A percentile compares a stretch with the other conserved stretches of the same genome.
Evolutionary conservation across 1,284 basidiomycete genomes (phyloP).

Genomic region (Singerocomus inundabilis): DNA sequence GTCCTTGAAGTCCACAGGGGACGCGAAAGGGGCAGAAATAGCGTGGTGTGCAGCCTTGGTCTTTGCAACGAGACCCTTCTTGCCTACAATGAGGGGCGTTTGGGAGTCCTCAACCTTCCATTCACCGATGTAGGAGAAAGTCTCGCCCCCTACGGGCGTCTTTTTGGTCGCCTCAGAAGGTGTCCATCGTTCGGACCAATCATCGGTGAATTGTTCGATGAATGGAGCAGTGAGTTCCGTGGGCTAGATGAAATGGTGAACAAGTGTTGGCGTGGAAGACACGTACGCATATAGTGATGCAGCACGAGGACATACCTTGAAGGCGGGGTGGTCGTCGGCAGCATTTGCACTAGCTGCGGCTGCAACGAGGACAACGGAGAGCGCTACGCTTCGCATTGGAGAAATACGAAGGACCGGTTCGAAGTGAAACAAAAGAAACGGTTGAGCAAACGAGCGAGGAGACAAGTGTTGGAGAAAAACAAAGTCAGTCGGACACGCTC

Average conservation of each 20-base stretch:
- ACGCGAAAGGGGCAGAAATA: constrained; percentile 88
- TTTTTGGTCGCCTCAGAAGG: constrained; percentile 97
- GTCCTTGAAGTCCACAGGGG: constrained; percentile 78
- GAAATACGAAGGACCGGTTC: constrained; percentile 62
- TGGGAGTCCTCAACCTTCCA: constrained; percentile 94
- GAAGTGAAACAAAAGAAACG: constrained; percentile 32
- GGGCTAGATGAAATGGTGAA: constrained; percentile 47
- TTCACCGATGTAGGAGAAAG: constrained; percentile 94
- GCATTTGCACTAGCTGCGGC: constrained; percentile 61
- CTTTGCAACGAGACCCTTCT: constrained; percentile 90
- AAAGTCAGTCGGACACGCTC: constrained; percentile 20
- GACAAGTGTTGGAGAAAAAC: constrained; percentile 23
- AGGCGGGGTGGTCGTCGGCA: constrained; percentile 60
- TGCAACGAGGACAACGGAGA: constrained; percentile 66
- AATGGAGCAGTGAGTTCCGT: constrained; percentile 89
- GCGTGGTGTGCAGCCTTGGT: constrained; percentile 94
- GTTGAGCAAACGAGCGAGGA: constrained; percentile 38
- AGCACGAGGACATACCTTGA: constrained; percentile 50
- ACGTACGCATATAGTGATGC: constrained; percentile 9
- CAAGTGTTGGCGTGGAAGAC: constrained; percentile 8
- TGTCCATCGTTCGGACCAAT: constrained; percentile 92
- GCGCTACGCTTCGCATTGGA: constrained; percentile 79
- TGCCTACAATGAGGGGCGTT: constrained; percentile 71
- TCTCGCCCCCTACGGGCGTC: constrained; percentile 90
- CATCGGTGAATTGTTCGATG: constrained; percentile 94